A percentile compares a stretch with the other conserved stretches of the same genome.
Conservation (phyloP, 2,329 filamentous ascomycete species). For the Colletotrichum sp. region DNA sequence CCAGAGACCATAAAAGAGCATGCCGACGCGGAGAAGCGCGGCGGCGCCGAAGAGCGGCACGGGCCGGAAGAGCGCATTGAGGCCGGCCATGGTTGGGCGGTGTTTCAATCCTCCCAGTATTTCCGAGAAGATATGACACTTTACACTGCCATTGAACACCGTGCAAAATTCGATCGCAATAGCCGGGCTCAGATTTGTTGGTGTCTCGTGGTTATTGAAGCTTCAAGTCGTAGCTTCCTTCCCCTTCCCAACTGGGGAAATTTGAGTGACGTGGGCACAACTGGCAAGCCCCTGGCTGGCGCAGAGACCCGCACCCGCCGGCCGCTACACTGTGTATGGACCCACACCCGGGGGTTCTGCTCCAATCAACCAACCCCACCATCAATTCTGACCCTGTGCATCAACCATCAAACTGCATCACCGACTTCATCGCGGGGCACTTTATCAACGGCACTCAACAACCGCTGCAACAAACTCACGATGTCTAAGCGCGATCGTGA, state of each 20-base stretch:
- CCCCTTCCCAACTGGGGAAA: conserved; percentile 11
- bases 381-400: conserved; percentile 8
- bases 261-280: conserved; percentile 20
- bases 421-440: neutral
- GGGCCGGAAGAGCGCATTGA: conserved; percentile 39
- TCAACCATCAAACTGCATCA: neutral
- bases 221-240: neutral
- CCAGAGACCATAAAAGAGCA: conserved; percentile 88
- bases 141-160: neutral
- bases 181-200: neutral
- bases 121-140: neutral
- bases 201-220: neutral
- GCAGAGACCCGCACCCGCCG: neutral
- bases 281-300: conserved; percentile 2
- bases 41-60: conserved; percentile 60
- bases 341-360: neutral
- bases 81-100: conserved; percentile 25
- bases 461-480: neutral
- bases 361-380: conserved; percentile 1
- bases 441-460: neutral
- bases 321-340: neutral
- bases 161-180: neutral
- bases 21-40: conserved; percentile 69
- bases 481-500: conserved; percentile 56
- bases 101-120: neutral